phyloP scores from a whole-genome alignment of 306 rosid species.

The Dalbergia oliveri region DNA sequence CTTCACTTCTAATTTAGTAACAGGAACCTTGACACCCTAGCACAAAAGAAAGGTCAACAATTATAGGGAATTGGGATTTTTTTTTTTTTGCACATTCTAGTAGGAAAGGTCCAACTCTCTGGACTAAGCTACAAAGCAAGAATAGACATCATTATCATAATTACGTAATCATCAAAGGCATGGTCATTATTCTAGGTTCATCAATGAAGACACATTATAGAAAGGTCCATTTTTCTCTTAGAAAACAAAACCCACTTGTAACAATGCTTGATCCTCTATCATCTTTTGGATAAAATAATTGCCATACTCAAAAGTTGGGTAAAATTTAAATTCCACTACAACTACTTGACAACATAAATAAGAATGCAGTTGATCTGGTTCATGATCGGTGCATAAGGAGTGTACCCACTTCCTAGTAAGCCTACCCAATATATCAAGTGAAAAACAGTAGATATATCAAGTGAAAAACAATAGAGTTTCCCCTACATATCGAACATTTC shows the following conservation, averaged over 20 bases:
- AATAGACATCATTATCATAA: background rate
- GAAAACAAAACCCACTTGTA: too few species aligned
- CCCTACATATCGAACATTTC: too few species aligned
- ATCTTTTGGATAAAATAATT: background rate
- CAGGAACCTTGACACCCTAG: background rate
- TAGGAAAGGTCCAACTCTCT: background rate
- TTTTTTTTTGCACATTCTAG: background rate
- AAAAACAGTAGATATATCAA: too few species aligned
- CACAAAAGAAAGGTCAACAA: constrained; percentile 12
- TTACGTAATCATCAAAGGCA: background rate
- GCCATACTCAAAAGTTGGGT: background rate
- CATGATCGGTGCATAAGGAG: too few species aligned
- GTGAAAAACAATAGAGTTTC: too few species aligned
- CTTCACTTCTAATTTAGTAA: background rate
- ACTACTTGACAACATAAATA: too few species aligned
- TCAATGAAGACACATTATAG: background rate
- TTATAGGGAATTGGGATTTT: background rate
- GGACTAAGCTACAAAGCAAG: background rate
- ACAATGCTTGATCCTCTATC: background rate
- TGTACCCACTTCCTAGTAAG: too few species aligned
- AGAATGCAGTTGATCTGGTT: too few species aligned
- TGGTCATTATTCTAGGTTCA: background rate
- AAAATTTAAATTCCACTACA: too few species aligned
- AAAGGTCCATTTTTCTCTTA: background rate
- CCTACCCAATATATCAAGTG: too few species aligned